A percentile compares a stretch with the other conserved stretches of the same genome.
Conservation (phyloP, 345 rosid genomes). For the Linum lewisii region DNA sequence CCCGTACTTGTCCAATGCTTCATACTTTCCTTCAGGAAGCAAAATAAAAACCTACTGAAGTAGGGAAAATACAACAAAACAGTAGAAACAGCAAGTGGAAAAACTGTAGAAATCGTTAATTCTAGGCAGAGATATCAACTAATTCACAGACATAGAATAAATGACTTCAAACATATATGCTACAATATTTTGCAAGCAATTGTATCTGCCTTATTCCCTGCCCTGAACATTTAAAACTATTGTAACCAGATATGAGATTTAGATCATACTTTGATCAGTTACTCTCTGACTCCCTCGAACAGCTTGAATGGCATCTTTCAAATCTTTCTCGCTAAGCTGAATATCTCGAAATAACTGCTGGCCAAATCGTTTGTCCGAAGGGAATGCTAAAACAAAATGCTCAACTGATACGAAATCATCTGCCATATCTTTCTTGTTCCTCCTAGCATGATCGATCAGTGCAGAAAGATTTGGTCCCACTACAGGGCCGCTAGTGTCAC, state of each 20-base stretch:
- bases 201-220: neutral
- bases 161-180: neutral
- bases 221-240: neutral
- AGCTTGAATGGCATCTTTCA: constrained; percentile 57
- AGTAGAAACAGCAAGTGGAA: neutral
- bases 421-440: constrained; percentile 58
- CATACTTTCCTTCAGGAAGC: constrained; percentile 69
- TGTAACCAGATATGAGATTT: neutral
- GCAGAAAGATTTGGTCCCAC: constrained; percentile 45
- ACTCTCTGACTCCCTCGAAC: constrained; percentile 85
- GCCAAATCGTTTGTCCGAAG: constrained; percentile 69
- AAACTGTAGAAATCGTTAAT: neutral
- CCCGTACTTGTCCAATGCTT: constrained; percentile 78
- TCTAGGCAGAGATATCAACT: neutral
- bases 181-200: neutral
- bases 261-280: constrained; percentile 63
- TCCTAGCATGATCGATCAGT: constrained; percentile 49
- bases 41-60: constrained; percentile 5
- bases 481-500: constrained; percentile 59
- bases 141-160: too few species aligned
- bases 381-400: constrained; percentile 60
- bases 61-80: neutral
- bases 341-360: constrained; percentile 45
- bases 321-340: constrained; percentile 47
- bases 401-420: constrained; percentile 78